Conservation (phyloP, 2,329 filamentous ascomycete genomes). For the Aureobasidium leucospermi region DNA sequence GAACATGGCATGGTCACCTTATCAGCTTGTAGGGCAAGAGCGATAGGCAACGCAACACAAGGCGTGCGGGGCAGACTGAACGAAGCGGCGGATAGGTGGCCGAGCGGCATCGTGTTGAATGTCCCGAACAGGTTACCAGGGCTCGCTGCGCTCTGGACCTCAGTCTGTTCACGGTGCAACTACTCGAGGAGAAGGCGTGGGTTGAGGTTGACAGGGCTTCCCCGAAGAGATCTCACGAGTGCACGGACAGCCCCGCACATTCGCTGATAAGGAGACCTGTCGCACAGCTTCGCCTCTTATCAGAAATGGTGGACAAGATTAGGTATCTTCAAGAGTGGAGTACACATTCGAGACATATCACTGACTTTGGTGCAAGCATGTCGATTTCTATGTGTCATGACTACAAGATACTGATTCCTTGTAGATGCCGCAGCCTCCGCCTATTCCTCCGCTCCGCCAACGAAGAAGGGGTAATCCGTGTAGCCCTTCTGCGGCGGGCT, state of each 20-base stretch:
- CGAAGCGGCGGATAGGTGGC: background rate
- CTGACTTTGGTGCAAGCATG: background rate
- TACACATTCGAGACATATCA: background rate
- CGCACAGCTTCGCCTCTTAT: background rate
- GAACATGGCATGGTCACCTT: background rate
- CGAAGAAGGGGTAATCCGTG: constrained; percentile 29
- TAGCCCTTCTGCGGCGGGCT: constrained; percentile 27
- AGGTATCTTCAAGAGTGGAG: background rate
- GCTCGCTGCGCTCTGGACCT: background rate
- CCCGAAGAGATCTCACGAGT: too few relatives aligned
- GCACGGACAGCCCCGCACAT: background rate
- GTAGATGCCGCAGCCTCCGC: background rate
- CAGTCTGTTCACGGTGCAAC: too few relatives aligned
- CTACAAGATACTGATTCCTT: background rate
- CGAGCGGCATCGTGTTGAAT: background rate
- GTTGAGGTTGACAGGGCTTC: too few relatives aligned
- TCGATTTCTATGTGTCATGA: background rate
- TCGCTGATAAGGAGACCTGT: background rate
- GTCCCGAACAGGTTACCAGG: background rate
- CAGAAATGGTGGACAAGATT: background rate
- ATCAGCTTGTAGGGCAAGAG: background rate
- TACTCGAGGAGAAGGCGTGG: too few relatives aligned
- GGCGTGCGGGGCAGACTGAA: background rate
- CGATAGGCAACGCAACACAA: background rate
- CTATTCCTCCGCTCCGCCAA: constrained; percentile 8